phyloP scores from a whole-genome alignment of 306 rosid species.

The Medicago lupulina region DNA sequence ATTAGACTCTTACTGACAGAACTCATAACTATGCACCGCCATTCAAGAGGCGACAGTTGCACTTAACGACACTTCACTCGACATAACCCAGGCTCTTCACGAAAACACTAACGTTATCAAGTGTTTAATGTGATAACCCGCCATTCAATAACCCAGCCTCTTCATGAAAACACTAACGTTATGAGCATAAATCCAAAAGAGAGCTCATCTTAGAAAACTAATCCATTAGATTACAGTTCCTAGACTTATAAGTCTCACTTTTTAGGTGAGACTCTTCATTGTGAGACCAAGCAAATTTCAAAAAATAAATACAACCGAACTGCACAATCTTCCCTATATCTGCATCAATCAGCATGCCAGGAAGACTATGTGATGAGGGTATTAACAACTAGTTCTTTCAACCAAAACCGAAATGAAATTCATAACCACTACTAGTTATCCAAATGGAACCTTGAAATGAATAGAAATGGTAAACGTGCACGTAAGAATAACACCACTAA shows the following conservation, averaged over 20 bases:
- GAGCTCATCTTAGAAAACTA: not conserved
- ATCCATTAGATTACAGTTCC: not conserved
- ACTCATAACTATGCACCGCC: not conserved
- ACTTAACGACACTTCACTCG: not conserved
- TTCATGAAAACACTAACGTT: not conserved
- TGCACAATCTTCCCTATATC: not conserved
- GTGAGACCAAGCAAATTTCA: not conserved
- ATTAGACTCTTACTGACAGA: not conserved
- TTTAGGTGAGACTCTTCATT: not conserved
- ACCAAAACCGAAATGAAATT: not conserved
- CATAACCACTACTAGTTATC: not conserved
- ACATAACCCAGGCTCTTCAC: no score
- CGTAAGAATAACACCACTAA: not conserved
- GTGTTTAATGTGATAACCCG: no score
- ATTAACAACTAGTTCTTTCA: not conserved
- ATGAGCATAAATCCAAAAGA: not conserved
- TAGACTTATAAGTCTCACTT: not conserved
- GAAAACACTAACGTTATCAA: no score
- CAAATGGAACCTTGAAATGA: not conserved
- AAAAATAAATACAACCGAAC: not conserved
- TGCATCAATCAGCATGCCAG: not conserved
- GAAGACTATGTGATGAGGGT: not conserved
- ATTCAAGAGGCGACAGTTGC: not conserved
- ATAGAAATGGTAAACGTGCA: not conserved
- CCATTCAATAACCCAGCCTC: not conserved